Base-by-base conservation (phyloP, 495 filamentous ascomycete species). In the Annulohypoxylon moriforme region DNA sequence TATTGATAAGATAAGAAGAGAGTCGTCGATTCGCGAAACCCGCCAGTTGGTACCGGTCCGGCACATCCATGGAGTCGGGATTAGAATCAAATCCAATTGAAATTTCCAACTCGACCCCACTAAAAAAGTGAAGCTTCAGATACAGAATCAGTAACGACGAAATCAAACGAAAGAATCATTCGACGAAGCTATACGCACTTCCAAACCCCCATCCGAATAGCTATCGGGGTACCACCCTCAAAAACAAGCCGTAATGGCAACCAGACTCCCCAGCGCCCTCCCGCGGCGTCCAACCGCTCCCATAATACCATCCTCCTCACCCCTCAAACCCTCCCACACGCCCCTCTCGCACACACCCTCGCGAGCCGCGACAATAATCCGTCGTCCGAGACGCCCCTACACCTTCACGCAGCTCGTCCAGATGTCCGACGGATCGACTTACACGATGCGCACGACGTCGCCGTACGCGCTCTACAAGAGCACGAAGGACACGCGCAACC, bases 381-480 rank as follows among this genome's bases (percentile, higher is more conserved):
- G 86, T 34, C 94, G 96, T 3, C 93, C 93, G 14, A 90, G 92
- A 74, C 90, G 94, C 4, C 96, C 96, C 33, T 98, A 98, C 88
- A 93, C 91, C 72, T 97, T 97, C 88, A 97, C 96, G 20, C 96
- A 99, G 81, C 90, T 99, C 33, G 87, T 98, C 60, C 95, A 94
- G 61, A 91, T 97, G 69, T 90, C 90, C n/a, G 96, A 99, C 85
- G 96, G 96, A 62, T 89, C 86, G 75, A 92, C 93, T 61, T 98
- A 89, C 87, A 89, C 91, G 11, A 87, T 92, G 64, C 94, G 96
- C 75, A 97, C 96, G 7, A 96, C 95, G 11, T 93, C 90, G 8
- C 96, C 96, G 2, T 70, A 82, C 13, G 91, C 93, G 2, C 82
- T 98, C 44, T 92, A 94, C 86, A 87, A 87, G 64, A 87, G 85